Conservation (phyloP, 2,329 filamentous ascomycete genomes). For the Chrysoporthe cubensis region DNA sequence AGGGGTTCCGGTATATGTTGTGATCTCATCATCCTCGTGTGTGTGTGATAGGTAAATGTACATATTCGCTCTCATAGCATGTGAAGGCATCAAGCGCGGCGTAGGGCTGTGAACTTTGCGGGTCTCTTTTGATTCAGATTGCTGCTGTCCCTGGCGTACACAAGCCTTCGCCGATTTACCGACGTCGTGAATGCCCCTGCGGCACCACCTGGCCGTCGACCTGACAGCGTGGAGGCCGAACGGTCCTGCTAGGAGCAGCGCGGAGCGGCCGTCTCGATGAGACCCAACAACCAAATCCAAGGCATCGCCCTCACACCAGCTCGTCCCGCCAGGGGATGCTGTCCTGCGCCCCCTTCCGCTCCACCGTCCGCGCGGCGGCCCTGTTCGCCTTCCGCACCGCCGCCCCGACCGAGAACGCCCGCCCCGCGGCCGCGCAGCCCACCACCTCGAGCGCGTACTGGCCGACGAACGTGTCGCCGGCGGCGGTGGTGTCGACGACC, state of each 20-base stretch:
- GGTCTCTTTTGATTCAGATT: neutral
- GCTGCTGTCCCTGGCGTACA: too few relatives aligned
- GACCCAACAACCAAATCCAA: too few relatives aligned
- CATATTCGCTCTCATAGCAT: neutral
- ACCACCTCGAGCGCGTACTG: conserved; percentile 79
- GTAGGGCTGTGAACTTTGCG: too few relatives aligned
- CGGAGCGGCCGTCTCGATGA: too few relatives aligned
- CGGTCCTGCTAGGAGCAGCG: too few relatives aligned
- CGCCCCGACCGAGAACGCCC: conserved; percentile 56
- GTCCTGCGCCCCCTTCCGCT: conserved; percentile 66
- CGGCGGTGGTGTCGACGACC: conserved; percentile 92
- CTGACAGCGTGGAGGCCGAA: too few relatives aligned
- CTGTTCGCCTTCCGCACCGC: conserved; percentile 64
- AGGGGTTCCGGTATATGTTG: conserved; percentile 53
- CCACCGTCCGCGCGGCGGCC: conserved; percentile 68
- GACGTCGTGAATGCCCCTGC: too few relatives aligned
- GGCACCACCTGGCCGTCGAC: too few relatives aligned
- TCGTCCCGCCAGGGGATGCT: conserved; percentile 68
- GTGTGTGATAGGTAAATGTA: neutral
- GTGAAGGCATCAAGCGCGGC: neutral
- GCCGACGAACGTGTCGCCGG: conserved; percentile 93
- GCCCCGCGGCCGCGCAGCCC: conserved; percentile 37
- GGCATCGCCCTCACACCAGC: conserved; percentile 33
- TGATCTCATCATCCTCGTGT: conserved; percentile 31
- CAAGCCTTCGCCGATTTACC: too few relatives aligned